phyloP scores from a whole-genome alignment of 805 yeast species.

The Huiozyma sinensis region DNA sequence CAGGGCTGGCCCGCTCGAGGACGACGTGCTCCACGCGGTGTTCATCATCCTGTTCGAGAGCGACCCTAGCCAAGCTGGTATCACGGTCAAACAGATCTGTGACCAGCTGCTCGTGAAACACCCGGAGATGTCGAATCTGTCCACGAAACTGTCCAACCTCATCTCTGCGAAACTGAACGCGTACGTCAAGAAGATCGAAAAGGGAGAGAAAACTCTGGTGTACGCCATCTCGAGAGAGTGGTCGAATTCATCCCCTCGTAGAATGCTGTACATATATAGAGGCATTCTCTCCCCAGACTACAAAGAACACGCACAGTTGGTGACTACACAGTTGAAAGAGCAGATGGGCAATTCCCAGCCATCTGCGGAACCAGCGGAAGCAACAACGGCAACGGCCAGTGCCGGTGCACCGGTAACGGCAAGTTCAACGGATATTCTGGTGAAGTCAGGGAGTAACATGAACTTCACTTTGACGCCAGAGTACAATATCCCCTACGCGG shows the following conservation, averaged over 20 bases:
- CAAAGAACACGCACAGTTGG: slow-evolving; percentile 56
- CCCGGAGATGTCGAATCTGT: slow-evolving; percentile 74
- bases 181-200: slow-evolving; percentile 74
- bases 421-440: not conserved
- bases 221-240: slow-evolving; percentile 78
- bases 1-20: slow-evolving; percentile 44
- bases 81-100: slow-evolving; percentile 85
- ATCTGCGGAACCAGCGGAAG: not conserved
- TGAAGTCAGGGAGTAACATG: slow-evolving; percentile 4
- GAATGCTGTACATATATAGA: slow-evolving; percentile 82
- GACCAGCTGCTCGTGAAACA: slow-evolving; percentile 63
- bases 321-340: slow-evolving; percentile 24
- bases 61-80: slow-evolving; percentile 62
- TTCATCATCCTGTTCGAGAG: slow-evolving; percentile 59
- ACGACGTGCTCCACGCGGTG: slow-evolving; percentile 65
- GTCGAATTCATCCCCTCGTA: slow-evolving; percentile 83
- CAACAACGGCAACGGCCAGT: not conserved
- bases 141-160: slow-evolving; percentile 70
- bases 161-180: slow-evolving; percentile 79
- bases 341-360: slow-evolving; percentile 8
- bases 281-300: slow-evolving; percentile 70
- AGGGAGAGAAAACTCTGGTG: slow-evolving; percentile 61
- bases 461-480: slow-evolving; percentile 22
- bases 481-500: slow-evolving; percentile 50
- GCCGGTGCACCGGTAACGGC: not conserved